These are phyloP conservation scores for Irpex rosettiformis DNA, from an alignment of 1,284 basidiomycete genomes.

Conservation along the genomic window DNA sequence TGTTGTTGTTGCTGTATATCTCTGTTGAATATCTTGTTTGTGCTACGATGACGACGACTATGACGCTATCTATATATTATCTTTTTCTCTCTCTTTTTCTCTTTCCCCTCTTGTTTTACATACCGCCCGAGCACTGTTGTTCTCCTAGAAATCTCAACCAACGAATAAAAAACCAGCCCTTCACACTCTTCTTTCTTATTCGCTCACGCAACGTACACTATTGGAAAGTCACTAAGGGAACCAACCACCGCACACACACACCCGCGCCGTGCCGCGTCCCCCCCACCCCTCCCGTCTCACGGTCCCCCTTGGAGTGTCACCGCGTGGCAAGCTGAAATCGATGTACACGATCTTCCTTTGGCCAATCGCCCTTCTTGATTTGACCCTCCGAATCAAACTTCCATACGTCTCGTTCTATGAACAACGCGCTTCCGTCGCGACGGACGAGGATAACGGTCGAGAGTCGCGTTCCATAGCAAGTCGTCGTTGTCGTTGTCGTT, in stretches of 20 bases:
- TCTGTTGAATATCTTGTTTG: background rate
- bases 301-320: background rate
- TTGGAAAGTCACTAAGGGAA: too few species aligned
- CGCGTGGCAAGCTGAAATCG: conserved; percentile 38
- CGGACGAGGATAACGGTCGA: conserved; percentile 69
- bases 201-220: too few species aligned
- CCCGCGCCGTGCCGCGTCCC: too few species aligned
- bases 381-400: conserved; percentile 26
- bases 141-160: background rate
- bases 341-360: conserved; percentile 45
- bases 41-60: background rate
- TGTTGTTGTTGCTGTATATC: background rate
- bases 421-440: conserved; percentile 55
- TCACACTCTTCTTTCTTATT: too few species aligned
- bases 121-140: background rate
- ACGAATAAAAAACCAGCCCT: too few species aligned
- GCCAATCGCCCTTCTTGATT: conserved; percentile 31
- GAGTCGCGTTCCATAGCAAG: conserved; percentile 65
- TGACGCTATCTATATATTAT: background rate
- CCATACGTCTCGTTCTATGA: conserved; percentile 75
- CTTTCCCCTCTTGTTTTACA: too few species aligned
- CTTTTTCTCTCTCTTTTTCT: background rate
- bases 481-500: conserved; percentile 5
- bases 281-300: background rate
- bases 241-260: too few species aligned